A percentile compares a stretch with the other conserved stretches of the same genome.
Evolutionary conservation across 805 yeast genomes (phyloP).

Genomic region (Blastobotrys mokoenaii): DNA sequence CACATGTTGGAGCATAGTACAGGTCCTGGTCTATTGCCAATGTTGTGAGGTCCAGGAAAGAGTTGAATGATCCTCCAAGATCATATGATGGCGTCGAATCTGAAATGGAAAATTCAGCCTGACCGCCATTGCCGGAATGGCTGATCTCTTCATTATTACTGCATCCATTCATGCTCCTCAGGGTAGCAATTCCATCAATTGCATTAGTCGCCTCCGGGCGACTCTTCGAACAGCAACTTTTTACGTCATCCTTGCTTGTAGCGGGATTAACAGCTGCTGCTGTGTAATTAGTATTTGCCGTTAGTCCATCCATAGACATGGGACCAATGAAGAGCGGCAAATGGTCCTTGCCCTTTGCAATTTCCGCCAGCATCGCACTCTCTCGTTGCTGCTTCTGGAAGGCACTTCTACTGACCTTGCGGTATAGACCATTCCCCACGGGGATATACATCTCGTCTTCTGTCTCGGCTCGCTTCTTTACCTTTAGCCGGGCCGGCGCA

Average conservation of each 20-base stretch:
- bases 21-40: constrained; percentile 9
- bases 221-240: too few species aligned
- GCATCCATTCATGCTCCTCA: too few species aligned
- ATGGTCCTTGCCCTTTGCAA: constrained; percentile 1
- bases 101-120: not conserved
- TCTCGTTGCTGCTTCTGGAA: not conserved
- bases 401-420: constrained; percentile 10
- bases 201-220: too few species aligned
- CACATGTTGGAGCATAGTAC: constrained; percentile 29
- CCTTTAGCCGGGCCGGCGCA: not conserved
- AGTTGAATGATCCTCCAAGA: too few species aligned
- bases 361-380: not conserved
- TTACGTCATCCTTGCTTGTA: too few species aligned
- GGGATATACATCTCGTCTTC: constrained; percentile 25
- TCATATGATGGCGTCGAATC: not conserved
- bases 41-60: too few species aligned
- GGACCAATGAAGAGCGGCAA: constrained; percentile 22
- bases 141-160: too few species aligned
- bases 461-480: constrained; percentile 2
- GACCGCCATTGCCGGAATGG: too few species aligned
- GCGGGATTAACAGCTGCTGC: too few species aligned
- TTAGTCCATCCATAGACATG: constrained; percentile 19
- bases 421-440: constrained; percentile 27
- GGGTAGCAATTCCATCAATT: too few species aligned
- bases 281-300: not conserved